Percentiles rank a stretch among this genome's conserved stretches.
These are phyloP conservation scores for Ammopiptanthus mongolicus DNA, from an alignment of 306 rosid species.

Conservation along the genomic window DNA sequence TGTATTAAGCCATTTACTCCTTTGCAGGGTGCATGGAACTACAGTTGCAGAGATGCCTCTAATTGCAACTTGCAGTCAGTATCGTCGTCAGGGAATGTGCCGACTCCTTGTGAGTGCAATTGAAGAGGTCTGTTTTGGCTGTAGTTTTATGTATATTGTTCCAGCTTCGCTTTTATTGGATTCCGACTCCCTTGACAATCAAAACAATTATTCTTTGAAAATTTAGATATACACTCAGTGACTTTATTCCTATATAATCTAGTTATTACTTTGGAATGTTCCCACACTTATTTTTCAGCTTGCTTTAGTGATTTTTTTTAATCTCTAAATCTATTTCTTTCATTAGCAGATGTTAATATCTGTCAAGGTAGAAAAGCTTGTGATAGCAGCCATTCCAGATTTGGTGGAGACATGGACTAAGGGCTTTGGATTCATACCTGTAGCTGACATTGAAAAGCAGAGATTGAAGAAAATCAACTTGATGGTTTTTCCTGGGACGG, in stretches of 20 bases:
- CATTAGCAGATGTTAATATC: constrained; percentile 65
- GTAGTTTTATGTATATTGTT: constrained; percentile 7
- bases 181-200: background rate
- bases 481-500: constrained; percentile 95
- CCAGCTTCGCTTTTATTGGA: background rate
- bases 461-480: constrained; percentile 59
- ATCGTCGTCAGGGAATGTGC: constrained; percentile 98
- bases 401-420: constrained; percentile 82
- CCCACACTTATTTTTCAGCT: background rate
- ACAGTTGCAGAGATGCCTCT: constrained; percentile 94
- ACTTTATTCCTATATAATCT: background rate
- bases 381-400: constrained; percentile 88
- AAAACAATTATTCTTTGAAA: background rate
- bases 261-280: background rate
- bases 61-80: constrained; percentile 86
- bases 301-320: constrained; percentile 5
- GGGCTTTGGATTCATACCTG: constrained; percentile 81
- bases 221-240: background rate
- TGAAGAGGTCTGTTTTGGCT: constrained; percentile 62
- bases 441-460: constrained; percentile 58
- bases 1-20: constrained; percentile 9
- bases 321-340: constrained; percentile 20
- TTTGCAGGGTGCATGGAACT: constrained; percentile 84
- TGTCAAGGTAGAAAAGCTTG: constrained; percentile 79
- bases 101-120: constrained; percentile 74